These are phyloP conservation scores for Avena insularis DNA, from an alignment of 176 grass and related monocot species.

Conservation along the genomic window DNA sequence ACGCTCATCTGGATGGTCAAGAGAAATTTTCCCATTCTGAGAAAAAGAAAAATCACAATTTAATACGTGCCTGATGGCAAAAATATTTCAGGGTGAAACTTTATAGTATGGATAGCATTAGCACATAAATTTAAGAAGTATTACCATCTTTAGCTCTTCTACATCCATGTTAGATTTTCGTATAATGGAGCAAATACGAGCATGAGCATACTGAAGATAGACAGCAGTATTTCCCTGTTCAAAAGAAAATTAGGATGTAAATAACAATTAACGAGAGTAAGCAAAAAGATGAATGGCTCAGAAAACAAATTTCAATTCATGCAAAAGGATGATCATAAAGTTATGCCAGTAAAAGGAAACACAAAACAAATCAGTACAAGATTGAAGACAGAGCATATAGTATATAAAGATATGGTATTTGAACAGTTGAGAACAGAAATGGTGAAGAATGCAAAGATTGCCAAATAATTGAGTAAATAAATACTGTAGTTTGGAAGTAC, in stretches of 20 bases:
- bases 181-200: slow-evolving; percentile 98
- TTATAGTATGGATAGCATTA: slow-evolving; percentile 10
- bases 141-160: slow-evolving; percentile 77
- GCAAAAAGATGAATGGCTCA: background rate
- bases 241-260: slow-evolving; percentile 41
- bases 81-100: background rate
- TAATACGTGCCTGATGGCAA: background rate
- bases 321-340: background rate
- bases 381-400: slow-evolving; percentile 5
- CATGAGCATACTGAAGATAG: slow-evolving; percentile 93
- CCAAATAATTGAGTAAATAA: slow-evolving; percentile 15
- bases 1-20: slow-evolving; percentile 77
- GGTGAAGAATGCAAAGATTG: background rate
- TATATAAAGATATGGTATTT: slow-evolving; percentile 3
- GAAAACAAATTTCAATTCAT: slow-evolving; percentile 25
- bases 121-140: slow-evolving; percentile 28
- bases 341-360: slow-evolving; percentile 2
- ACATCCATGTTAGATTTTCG: slow-evolving; percentile 83
- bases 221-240: slow-evolving; percentile 93
- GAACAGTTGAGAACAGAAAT: background rate
- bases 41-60: slow-evolving; percentile 38
- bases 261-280: background rate
- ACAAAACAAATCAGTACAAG: slow-evolving; percentile 17
- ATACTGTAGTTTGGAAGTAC: slow-evolving; percentile 45
- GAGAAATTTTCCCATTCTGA: slow-evolving; percentile 67